These are phyloP conservation scores for Aspergillus fructus DNA, from an alignment of 2,329 filamentous ascomycete genomes.

Conservation along the genomic window DNA sequence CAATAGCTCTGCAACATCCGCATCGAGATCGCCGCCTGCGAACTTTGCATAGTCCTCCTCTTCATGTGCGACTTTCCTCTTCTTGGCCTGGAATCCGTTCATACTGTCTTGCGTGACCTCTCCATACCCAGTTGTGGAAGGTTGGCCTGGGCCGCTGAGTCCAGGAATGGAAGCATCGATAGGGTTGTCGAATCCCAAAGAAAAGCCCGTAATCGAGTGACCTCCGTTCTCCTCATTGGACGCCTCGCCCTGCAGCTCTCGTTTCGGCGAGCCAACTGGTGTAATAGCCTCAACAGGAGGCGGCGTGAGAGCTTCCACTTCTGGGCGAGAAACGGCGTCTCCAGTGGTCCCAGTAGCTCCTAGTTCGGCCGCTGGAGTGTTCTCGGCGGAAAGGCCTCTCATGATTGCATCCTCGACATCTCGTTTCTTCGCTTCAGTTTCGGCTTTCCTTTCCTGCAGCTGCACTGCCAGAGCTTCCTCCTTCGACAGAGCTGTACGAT, in stretches of 20 bases:
- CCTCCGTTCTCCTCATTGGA: conserved; percentile 17
- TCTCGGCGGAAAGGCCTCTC: conserved; percentile 68
- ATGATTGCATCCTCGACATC: conserved; percentile 92
- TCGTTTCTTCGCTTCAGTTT: conserved; percentile 78
- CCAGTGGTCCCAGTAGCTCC: conserved; percentile 30
- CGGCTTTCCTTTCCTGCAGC: conserved; percentile 64
- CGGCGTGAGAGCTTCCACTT: conserved; percentile 85
- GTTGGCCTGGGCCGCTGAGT: conserved; percentile 18
- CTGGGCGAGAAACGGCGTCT: conserved; percentile 58
- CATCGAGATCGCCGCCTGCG: conserved; percentile 58
- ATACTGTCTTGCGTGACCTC: conserved; percentile 25
- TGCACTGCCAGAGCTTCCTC: conserved; percentile 69
- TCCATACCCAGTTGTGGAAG: conserved; percentile 20
- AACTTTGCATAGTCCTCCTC: conserved; percentile 48
- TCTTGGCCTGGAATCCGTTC: conserved; percentile 42
- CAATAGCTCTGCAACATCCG: conserved; percentile 60
- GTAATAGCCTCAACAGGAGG: conserved; percentile 61
- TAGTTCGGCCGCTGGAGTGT: conserved; percentile 50
- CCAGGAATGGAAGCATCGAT: conserved; percentile 18
- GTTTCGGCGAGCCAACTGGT: conserved; percentile 50
- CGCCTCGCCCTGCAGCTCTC: conserved; percentile 35
- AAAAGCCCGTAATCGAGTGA: conserved; percentile 17
- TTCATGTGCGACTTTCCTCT: conserved; percentile 49
- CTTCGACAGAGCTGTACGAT: conserved; percentile 65
- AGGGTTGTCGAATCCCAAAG: conserved; percentile 22